Evolutionary conservation across 225 moss, liverwort and hornwort species (phyloP).

Genomic region (Bryum argenteum): DNA sequence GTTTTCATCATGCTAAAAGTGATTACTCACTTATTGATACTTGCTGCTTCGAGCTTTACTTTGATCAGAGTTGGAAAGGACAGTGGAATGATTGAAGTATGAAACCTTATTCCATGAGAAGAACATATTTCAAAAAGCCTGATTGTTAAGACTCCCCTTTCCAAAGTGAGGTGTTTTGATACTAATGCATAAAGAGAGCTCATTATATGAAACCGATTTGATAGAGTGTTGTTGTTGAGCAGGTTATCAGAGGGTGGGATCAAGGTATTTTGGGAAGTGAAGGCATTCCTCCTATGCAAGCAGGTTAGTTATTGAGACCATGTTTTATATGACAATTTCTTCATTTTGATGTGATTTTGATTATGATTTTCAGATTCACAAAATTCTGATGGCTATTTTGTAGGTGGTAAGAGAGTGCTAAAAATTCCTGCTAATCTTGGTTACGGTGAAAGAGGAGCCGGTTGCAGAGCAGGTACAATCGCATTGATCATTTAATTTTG

Average conservation of each 20-base stretch:
- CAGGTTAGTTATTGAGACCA: conserved; percentile 46
- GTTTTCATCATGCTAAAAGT: too few relatives aligned
- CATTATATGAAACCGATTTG: too few relatives aligned
- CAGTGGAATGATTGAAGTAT: too few relatives aligned
- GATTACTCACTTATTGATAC: too few relatives aligned
- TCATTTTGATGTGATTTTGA: too few relatives aligned
- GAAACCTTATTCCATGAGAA: too few relatives aligned
- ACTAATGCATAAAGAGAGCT: too few relatives aligned
- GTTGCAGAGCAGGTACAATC: conserved; percentile 82
- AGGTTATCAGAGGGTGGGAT: conserved; percentile 98
- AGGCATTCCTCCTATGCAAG: conserved; percentile 86
- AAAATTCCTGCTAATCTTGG: conserved; percentile 75
- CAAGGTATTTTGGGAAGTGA: conserved; percentile 88
- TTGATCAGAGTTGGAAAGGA: too few relatives aligned
- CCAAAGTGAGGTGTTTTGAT: too few relatives aligned
- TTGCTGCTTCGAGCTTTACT: too few relatives aligned
- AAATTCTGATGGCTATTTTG: conserved; percentile 27
- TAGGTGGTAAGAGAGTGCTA: conserved; percentile 86
- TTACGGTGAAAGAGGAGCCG: conserved; percentile 93
- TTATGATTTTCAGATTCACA: neutral
- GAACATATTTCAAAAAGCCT: too few relatives aligned
- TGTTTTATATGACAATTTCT: neutral
- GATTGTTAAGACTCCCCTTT: too few relatives aligned
- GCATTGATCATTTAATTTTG: neutral
- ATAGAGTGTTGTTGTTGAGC: conserved; percentile 30